Evolutionary conservation across 768 basidiomycete species (phyloP).

Genomic region (Kwoniella botswanensis): DNA sequence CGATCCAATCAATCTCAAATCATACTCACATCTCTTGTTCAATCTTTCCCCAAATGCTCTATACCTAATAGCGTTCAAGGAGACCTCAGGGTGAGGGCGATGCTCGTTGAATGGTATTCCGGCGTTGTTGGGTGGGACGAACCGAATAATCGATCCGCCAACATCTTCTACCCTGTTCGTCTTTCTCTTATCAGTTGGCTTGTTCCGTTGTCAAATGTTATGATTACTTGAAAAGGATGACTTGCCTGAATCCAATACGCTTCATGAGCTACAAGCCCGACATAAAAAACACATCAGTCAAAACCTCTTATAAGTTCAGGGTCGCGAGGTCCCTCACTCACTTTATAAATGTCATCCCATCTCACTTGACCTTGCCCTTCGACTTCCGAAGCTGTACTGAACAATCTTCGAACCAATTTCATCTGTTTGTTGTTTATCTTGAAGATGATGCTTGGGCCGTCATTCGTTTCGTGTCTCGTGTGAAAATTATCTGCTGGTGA

Average conservation of each 20-base stretch:
- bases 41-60: conserved; percentile 1
- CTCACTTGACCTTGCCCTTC: conserved; percentile 8
- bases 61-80: neutral
- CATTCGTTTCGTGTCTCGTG: neutral
- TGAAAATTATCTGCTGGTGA: neutral
- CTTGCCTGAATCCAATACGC: conserved; percentile 2
- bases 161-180: neutral
- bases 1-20: neutral
- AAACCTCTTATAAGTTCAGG: neutral
- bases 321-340: neutral
- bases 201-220: neutral
- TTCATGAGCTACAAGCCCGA: conserved; percentile 5
- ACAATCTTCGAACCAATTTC: neutral
- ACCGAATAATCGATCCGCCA: conserved; percentile 1
- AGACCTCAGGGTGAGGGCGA: conserved; percentile 2
- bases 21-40: conserved; percentile 2
- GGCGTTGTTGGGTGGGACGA: conserved; percentile 5
- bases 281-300: neutral
- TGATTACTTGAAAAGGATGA: neutral
- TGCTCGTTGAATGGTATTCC: conserved; percentile 12
- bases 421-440: conserved; percentile 3
- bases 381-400: conserved; percentile 1
- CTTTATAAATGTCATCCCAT: conserved; percentile 6
- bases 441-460: neutral
- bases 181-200: neutral